These are phyloP conservation scores for Globisporangium recalcitrans DNA, from an alignment of 352 stramenopile species.

Conservation along the genomic window DNA sequence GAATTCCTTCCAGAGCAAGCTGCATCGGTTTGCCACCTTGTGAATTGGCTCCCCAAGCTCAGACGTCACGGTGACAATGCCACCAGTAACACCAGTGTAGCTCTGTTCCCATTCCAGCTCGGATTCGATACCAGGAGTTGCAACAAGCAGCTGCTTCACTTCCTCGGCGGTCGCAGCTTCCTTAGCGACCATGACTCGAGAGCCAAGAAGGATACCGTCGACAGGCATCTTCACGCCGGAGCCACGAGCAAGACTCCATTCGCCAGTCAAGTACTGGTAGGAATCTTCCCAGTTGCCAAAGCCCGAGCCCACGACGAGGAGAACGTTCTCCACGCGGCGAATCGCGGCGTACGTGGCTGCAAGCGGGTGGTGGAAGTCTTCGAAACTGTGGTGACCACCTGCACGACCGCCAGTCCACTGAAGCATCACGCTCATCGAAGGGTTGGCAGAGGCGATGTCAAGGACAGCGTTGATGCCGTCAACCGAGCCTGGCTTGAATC, in stretches of 20 bases:
- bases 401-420: constrained; percentile 85
- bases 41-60: constrained; percentile 85
- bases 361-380: constrained; percentile 84
- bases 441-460: constrained; percentile 57
- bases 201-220: constrained; percentile 79
- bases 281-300: constrained; percentile 85
- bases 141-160: constrained; percentile 83
- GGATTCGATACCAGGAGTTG: constrained; percentile 62
- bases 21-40: constrained; percentile 77
- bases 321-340: constrained; percentile 65
- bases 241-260: constrained; percentile 66
- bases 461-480: constrained; percentile 72
- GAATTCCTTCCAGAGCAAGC: constrained; percentile 76
- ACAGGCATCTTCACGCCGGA: constrained; percentile 63
- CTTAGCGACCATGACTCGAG: constrained; percentile 83
- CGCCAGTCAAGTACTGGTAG: constrained; percentile 73
- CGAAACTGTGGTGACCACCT: constrained; percentile 85
- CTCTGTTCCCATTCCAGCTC: constrained; percentile 77
- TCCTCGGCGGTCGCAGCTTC: constrained; percentile 79
- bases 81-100: constrained; percentile 63
- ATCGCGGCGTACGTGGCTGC: constrained; percentile 73
- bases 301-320: constrained; percentile 84
- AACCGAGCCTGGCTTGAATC: constrained; percentile 81
- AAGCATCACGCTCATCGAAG: constrained; percentile 75
- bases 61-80: constrained; percentile 77